Conservation (phyloP, 2,329 filamentous ascomycete genomes). For the Trichoderma lentiforme region DNA sequence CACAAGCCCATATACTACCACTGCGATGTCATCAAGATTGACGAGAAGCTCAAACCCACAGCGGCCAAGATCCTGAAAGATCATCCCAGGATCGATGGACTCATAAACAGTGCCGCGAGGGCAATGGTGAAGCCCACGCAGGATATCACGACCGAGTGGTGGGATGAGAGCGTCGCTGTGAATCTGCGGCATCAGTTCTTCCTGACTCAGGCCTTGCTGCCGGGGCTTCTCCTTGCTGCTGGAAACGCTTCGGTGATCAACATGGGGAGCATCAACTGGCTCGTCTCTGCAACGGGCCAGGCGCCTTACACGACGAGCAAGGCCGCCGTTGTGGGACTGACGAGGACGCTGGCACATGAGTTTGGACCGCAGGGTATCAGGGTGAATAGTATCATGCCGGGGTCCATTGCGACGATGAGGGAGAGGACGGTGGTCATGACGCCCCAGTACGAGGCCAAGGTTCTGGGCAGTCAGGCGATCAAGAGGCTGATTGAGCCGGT, state of each 20-base stretch:
- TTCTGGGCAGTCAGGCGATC: conserved; percentile 40
- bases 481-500: conserved; percentile 40
- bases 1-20: conserved; percentile 36
- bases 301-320: conserved; percentile 52
- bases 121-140: conserved; percentile 27
- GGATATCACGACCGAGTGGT: conserved; percentile 39
- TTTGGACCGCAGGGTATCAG: conserved; percentile 46
- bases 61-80: conserved; percentile 32
- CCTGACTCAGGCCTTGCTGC: conserved; percentile 66
- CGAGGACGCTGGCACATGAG: conserved; percentile 53
- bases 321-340: conserved; percentile 54
- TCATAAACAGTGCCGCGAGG: conserved; percentile 77
- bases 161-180: conserved; percentile 41
- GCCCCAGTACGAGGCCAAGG: conserved; percentile 37
- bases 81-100: conserved; percentile 59
- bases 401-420: conserved; percentile 44
- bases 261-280: conserved; percentile 50
- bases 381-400: conserved; percentile 50
- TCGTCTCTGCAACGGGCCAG: conserved; percentile 40
- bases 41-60: conserved; percentile 29
- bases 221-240: conserved; percentile 46
- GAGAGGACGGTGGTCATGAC: conserved; percentile 44
- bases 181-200: conserved; percentile 55
- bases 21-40: conserved; percentile 42
- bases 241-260: conserved; percentile 36